Evolutionary conservation across 2,329 filamentous ascomycete species (phyloP), one percentile per base, ranked within the genome.

Genomic region (Erysiphe pulchra): DNA sequence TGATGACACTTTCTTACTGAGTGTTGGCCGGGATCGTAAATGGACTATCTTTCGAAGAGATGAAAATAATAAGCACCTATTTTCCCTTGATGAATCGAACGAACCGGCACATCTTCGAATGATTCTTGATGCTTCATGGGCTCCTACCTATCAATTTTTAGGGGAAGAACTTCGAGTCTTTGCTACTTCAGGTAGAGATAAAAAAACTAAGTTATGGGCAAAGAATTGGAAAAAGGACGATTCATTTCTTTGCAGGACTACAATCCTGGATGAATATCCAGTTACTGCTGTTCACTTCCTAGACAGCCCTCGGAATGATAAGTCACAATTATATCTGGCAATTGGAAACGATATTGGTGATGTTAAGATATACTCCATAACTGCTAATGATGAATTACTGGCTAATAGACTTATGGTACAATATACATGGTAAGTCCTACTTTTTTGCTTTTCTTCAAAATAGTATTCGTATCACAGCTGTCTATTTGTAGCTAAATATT

Each of bases 111-210:
- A 98, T 60, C 70, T 80, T 4, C 69, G 90, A 48, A 95, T 98
- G 85, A 86, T 98, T 41, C 67, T 95, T 13, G 84, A 85, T 57
- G 80, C 76, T 1, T 74, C 81, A 2, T 98, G 90, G 87, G 77
- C 79, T 1, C 78, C 56, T 7, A 28, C 24, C 24, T 28, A 28
- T 28, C 24, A 28, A 28, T 28, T 6, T 28, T 7, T 28, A 28
- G 51, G 55, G 1, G 56, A 56, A 8, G 56, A 59, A 9, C 53
- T 61, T 5, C 60, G 17, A 8, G 44, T 69, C 28, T 98, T 98
- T 60, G 80, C 80, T 12, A 98, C 90, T 0, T 87, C 86, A 1
- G 84, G 86, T 2, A 70, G 90, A 54, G 90, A 98, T 61, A 95
- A 92, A 63, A 70, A 69, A 24, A 76, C 92, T 34, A 81, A 80